Conservation (phyloP, 2,329 filamentous ascomycete genomes). For the Venturia carpophila region DNA sequence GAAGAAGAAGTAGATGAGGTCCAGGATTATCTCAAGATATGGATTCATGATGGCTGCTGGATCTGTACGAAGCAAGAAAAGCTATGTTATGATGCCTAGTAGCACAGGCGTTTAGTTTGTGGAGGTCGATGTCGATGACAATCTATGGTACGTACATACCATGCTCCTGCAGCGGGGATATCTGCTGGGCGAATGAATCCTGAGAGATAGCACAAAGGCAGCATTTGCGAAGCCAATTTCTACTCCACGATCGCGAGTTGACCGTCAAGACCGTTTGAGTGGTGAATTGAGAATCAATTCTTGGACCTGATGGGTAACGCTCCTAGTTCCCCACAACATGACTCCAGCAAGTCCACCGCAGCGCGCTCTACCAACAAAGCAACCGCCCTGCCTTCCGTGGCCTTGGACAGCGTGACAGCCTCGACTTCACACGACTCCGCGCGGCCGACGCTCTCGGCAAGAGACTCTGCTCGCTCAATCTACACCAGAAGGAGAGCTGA, state of each 20-base stretch:
- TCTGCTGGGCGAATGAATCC: not conserved
- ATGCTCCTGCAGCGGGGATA: not conserved
- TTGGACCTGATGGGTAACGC: not conserved
- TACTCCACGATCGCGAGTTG: constrained; percentile 3
- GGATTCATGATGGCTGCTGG: constrained; percentile 11
- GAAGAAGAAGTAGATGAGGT: constrained; percentile 21
- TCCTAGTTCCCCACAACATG: not conserved
- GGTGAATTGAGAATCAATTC: not conserved
- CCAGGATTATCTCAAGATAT: constrained; percentile 7
- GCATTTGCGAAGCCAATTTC: not conserved
- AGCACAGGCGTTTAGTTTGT: not conserved
- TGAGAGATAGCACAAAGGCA: not conserved
- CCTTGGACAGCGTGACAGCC: constrained; percentile 7
- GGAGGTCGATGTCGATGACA: not conserved
- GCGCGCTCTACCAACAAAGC: not conserved
- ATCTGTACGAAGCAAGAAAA: not conserved
- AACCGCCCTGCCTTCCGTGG: constrained; percentile 6
- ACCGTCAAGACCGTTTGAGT: not conserved
- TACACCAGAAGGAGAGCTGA: not conserved
- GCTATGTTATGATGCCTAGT: too few relatives aligned
- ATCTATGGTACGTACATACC: constrained; percentile 4
- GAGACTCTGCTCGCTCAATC: not conserved
- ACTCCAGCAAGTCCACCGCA: not conserved
- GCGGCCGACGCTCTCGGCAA: not conserved
- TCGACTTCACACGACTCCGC: not conserved